Evolutionary conservation across 495 filamentous ascomycete genomes (phyloP).

Genomic region (Geopyxis carbonaria): DNA sequence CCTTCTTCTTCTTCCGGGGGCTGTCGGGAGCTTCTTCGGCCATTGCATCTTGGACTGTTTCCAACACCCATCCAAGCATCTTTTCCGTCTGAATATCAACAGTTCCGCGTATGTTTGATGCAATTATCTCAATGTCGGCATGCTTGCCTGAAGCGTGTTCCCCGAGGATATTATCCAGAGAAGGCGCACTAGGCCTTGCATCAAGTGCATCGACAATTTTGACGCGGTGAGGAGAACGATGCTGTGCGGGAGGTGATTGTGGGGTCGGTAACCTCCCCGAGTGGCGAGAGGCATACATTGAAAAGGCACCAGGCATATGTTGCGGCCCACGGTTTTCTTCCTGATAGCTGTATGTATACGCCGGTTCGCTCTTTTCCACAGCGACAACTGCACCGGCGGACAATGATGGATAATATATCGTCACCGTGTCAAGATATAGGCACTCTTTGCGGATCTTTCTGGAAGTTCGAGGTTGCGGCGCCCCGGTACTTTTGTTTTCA

Average conservation of each 20-base stretch:
- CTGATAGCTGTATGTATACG: slow-evolving; percentile 17
- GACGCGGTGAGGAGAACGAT: slow-evolving; percentile 8
- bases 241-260: slow-evolving; percentile 7
- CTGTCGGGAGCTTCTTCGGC: slow-evolving; percentile 15
- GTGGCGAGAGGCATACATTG: slow-evolving; percentile 29
- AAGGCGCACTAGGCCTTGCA: neutral
- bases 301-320: slow-evolving; percentile 42
- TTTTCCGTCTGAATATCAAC: slow-evolving; percentile 56
- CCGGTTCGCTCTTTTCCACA: neutral
- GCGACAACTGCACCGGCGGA: slow-evolving; percentile 1
- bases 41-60: slow-evolving; percentile 34
- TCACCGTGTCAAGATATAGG: slow-evolving; percentile 35
- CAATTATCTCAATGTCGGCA: slow-evolving; percentile 34
- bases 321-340: slow-evolving; percentile 12
- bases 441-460: slow-evolving; percentile 18
- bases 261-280: slow-evolving; percentile 12
- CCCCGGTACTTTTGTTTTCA: slow-evolving; percentile 1
- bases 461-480: slow-evolving; percentile 11
- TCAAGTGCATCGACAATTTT: slow-evolving; percentile 11
- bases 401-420: slow-evolving; percentile 42
- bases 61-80: slow-evolving; percentile 43
- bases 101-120: slow-evolving; percentile 39
- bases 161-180: neutral
- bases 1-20: slow-evolving; percentile 12
- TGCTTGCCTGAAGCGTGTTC: neutral